Evolutionary conservation across 208 protist species (phyloP), one percentile per base, ranked within the genome.

Genomic region (Leishmania lainsoni): DNA sequence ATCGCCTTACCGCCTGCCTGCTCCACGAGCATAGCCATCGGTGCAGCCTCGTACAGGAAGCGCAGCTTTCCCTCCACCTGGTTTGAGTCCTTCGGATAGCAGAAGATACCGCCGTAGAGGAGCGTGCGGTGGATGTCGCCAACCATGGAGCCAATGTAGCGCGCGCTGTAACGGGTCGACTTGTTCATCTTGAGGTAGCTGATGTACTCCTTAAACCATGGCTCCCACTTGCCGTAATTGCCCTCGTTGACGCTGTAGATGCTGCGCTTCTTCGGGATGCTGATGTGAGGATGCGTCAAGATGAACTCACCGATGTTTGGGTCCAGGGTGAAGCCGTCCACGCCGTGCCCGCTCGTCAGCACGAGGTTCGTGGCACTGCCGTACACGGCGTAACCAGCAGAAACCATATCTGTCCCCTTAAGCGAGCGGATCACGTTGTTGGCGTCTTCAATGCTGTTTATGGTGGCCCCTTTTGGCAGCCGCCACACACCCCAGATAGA

Each of bases 161-260:
- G 88, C 17, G 88, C 87, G 20, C 90, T 88, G 87, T 96, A 98
- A 0, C 72, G 42, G 71, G 91, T 85, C 49, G 87, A 90, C 69
- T 87, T 88, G 84, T 93, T 93, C 49, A 76, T 79, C 82, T 96
- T 95, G 68, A 96, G 72, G 81, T 92, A 81, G 70, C 90, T 35
- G n/a, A 97, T 52, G 78, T 96, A 96, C 42, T 91, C 83, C 75
- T 87, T 76, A 81, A 92, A 96, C 94, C 91, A 96, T 66, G 83
- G 83, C 79, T 95, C 91, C 91, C 92, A 97, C 82, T 87, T 86
- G 75, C 81, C 68, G 66, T 85, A 87, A 83, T 98, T 97, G 72
- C 97, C 98, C 83, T 99, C 98, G 91, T 99, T 99, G 56, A 99
- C 93, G n/a, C 98, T 99, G 92, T 99, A 99, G 69, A 99, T 99